A percentile compares a stretch with the other conserved stretches of the same genome.
phyloP scores from a whole-genome alignment of 2,329 filamentous ascomycete genomes.

The Karstenula rhodostoma region DNA sequence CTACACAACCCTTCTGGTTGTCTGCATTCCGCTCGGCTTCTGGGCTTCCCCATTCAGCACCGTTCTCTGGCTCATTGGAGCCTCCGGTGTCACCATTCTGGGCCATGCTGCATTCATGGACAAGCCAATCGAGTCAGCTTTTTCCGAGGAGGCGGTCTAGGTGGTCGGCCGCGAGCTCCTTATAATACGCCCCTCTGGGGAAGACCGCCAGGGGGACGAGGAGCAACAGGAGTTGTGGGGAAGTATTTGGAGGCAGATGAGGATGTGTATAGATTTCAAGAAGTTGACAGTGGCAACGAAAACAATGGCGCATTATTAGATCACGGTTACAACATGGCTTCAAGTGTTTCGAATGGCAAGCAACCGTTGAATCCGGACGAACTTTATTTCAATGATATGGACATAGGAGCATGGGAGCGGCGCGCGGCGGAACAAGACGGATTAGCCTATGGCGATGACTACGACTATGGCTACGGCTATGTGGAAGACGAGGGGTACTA shows the following conservation, averaged over 20 bases:
- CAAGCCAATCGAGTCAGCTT: conserved; percentile 99
- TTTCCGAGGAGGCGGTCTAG: conserved; percentile 99
- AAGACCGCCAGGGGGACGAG: conserved; percentile 94
- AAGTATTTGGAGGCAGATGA: conserved; percentile 59
- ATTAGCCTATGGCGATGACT: conserved; percentile 57
- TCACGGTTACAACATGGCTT: conserved; percentile 45
- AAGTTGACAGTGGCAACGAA: conserved; percentile 66
- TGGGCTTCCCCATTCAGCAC: conserved; percentile 85
- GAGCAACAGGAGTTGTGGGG: conserved; percentile 52
- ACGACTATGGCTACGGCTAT: conserved; percentile 57
- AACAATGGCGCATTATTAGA: conserved; percentile 55
- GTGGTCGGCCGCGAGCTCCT: conserved; percentile 99
- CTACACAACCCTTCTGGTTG: conserved; percentile 84
- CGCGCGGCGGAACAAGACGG: conserved; percentile 57
- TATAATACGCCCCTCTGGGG: conserved; percentile 90
- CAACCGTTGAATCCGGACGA: conserved; percentile 53
- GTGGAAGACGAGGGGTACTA: conserved; percentile 61
- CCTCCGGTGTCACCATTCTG: conserved; percentile 89
- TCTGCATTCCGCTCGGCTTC: conserved; percentile 85
- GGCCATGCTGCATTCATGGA: conserved; percentile 97
- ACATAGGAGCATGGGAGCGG: conserved; percentile 51
- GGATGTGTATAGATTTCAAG: conserved; percentile 66
- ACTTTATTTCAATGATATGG: conserved; percentile 59
- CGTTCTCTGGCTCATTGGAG: conserved; percentile 94
- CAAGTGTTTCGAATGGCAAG: conserved; percentile 36